phyloP scores from a whole-genome alignment of 768 basidiomycete species.

The Mycena albidolilacea region DNA sequence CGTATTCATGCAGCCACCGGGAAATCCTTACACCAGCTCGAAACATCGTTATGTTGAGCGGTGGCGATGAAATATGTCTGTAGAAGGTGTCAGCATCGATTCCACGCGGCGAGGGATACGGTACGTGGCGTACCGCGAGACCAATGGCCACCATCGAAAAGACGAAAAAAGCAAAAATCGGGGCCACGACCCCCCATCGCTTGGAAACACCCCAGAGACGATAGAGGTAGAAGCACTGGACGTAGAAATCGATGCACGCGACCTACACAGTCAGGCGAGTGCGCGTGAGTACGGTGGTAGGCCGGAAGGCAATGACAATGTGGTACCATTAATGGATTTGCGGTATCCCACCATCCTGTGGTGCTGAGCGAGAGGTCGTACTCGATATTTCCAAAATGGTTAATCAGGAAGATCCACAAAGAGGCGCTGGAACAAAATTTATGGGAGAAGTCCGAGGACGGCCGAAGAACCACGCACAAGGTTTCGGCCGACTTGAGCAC shows the following conservation, averaged over 20 bases:
- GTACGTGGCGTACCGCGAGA: constrained; percentile 14
- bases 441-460: neutral
- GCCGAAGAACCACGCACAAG: constrained; percentile 17
- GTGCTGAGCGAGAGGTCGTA: constrained; percentile 15
- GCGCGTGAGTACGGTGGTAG: constrained; percentile 9
- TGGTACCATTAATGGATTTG: constrained; percentile 30
- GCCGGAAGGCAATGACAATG: neutral
- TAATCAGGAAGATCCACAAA: constrained; percentile 22
- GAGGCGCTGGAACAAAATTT: constrained; percentile 12
- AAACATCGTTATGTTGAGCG: neutral
- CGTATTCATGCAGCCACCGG: neutral
- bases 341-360: constrained; percentile 31
- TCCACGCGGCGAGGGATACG: neutral
- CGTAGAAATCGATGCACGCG: constrained; percentile 29
- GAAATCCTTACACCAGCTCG: constrained; percentile 26
- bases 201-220: constrained; percentile 28
- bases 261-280: constrained; percentile 10
- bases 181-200: constrained; percentile 16
- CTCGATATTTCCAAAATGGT: constrained; percentile 18
- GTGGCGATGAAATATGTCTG: constrained; percentile 34
- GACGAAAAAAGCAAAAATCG: constrained; percentile 16
- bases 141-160: constrained; percentile 23
- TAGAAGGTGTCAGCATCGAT: constrained; percentile 1
- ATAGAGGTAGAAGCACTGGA: constrained; percentile 23
- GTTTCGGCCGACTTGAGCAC: constrained; percentile 24